Percentiles rank a stretch among this genome's conserved stretches.
Evolutionary conservation across 208 protist species (phyloP).

Genomic region (Leishmania major): DNA sequence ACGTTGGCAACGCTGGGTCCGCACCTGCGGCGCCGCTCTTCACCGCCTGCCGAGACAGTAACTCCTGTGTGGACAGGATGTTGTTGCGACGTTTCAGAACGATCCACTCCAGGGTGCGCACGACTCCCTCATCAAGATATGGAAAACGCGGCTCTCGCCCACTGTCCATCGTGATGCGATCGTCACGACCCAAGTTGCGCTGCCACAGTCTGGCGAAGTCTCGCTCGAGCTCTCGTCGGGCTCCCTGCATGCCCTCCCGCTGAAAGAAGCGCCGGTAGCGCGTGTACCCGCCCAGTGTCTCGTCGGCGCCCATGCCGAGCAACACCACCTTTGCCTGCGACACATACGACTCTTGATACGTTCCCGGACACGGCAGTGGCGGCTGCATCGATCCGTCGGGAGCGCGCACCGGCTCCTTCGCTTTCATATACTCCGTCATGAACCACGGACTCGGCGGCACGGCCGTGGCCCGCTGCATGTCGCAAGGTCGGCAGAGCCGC

Average conservation of each 20-base stretch:
- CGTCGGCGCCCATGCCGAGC: constrained; percentile 96
- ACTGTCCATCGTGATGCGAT: constrained; percentile 93
- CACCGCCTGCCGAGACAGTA: neutral
- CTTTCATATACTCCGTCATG: constrained; percentile 38
- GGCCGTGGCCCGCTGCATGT: constrained; percentile 55
- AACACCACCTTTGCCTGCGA: constrained; percentile 87
- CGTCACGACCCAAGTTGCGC: constrained; percentile 96
- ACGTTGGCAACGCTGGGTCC: neutral
- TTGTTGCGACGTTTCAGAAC: constrained; percentile 52
- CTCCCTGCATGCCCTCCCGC: constrained; percentile 55
- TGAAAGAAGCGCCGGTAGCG: constrained; percentile 91
- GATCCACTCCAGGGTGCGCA: constrained; percentile 72
- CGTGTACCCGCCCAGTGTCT: constrained; percentile 96
- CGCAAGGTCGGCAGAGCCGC: constrained; percentile 49
- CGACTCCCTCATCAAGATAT: constrained; percentile 94
- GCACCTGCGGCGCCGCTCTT: neutral
- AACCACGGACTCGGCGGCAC: constrained; percentile 67
- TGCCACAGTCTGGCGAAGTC: constrained; percentile 94
- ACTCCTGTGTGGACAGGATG: constrained; percentile 15
- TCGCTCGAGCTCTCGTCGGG: constrained; percentile 79
- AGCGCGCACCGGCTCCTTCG: constrained; percentile 7
- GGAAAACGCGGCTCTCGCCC: constrained; percentile 93
- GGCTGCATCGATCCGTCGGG: constrained; percentile 1
- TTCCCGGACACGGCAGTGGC: constrained; percentile 32
- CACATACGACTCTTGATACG: constrained; percentile 41